Base-by-base conservation (phyloP, 805 yeast genomes). In the Yueomyces sinensis region DNA sequence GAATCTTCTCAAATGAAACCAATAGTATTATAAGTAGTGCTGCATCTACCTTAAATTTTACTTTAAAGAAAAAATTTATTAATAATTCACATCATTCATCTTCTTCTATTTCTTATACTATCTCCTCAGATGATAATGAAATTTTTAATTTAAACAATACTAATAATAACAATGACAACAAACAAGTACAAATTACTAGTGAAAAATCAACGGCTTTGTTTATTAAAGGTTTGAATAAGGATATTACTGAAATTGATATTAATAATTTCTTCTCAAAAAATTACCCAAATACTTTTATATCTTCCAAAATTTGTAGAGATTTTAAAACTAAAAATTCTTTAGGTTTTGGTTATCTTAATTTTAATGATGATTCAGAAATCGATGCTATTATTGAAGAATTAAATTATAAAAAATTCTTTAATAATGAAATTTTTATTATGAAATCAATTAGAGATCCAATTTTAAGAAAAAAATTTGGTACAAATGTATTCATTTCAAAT, bases 261-360 rank as follows among this genome's bases (percentile, higher is more conserved):
- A 64, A 53, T 36, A 54, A 60, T 1, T 47, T 59, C 29, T 77
- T 81, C 41, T 43, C 49, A 1, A 42, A 43, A 9, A 66, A 40
- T 37, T n/a, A n/a, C n/a, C n/a, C n/a, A n/a, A 62, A 67, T 7
- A 61, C 76, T 0, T 61, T 77, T 13, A 50, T 64, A 11, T 69
- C 81, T 2, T 73, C 74, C 23, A 78, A 77, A 47, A 62, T 81
- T 29, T 74, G 84, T 41, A 58, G 63, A 36, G 74, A 74, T 43
- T 66, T 71, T 14, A 58, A 61, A 27, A 61, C 70, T 13, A 68
- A 68, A 15, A 56, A 66, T 32, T 72, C 86, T 1, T 57, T 82
- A 37, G 80, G 84, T 3, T 78, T 81, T 54, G 93, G 84, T 1
- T 81, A 80, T 49, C 74, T 79, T 11, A 77, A 80, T 36, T 77